Evolutionary conservation across 768 basidiomycete species (phyloP).

Genomic region (Favolaschia claudopus): DNA sequence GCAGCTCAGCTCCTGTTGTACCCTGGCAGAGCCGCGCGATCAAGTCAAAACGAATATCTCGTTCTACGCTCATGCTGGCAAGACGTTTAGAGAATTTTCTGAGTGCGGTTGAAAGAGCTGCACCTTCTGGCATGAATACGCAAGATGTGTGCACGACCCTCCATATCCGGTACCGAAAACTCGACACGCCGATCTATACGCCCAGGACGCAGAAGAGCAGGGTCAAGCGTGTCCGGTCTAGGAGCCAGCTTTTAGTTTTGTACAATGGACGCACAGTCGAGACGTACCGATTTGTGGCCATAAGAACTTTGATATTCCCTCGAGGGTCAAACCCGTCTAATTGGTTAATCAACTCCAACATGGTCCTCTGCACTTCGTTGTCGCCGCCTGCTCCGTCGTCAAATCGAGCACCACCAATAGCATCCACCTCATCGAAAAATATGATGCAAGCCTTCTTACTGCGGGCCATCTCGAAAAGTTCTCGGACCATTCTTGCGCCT

Average conservation of each 20-base stretch:
- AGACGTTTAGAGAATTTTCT: slow-evolving; percentile 5
- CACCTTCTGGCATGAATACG: slow-evolving; percentile 96
- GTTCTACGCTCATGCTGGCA: slow-evolving; percentile 92
- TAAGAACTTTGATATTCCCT: slow-evolving; percentile 99
- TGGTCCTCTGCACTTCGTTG: slow-evolving; percentile 98
- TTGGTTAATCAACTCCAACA: slow-evolving; percentile 99
- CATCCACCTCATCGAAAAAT: slow-evolving; percentile 99
- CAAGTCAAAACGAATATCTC: slow-evolving; percentile 96
- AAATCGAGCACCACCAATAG: slow-evolving; percentile 96
- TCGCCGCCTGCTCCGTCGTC: slow-evolving; percentile 99
- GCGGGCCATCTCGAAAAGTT: slow-evolving; percentile 98
- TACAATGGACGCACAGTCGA: neutral
- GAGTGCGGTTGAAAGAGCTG: slow-evolving; percentile 7
- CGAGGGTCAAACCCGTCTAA: slow-evolving; percentile 97
- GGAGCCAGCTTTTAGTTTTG: neutral
- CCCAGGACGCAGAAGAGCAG: slow-evolving; percentile 93
- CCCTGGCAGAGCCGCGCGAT: slow-evolving; percentile 97
- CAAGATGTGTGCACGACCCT: slow-evolving; percentile 96
- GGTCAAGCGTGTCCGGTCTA: slow-evolving; percentile 98
- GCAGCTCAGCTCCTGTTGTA: slow-evolving; percentile 97
- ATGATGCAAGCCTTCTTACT: slow-evolving; percentile 99
- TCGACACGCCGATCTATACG: slow-evolving; percentile 97
- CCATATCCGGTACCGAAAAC: slow-evolving; percentile 93
- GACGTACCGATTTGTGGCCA: slow-evolving; percentile 94
- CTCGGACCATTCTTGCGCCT: slow-evolving; percentile 98